Evolutionary conservation across 768 basidiomycete species (phyloP), one percentile per base, ranked within the genome.

Genomic region (Boletus rubropictus): DNA sequence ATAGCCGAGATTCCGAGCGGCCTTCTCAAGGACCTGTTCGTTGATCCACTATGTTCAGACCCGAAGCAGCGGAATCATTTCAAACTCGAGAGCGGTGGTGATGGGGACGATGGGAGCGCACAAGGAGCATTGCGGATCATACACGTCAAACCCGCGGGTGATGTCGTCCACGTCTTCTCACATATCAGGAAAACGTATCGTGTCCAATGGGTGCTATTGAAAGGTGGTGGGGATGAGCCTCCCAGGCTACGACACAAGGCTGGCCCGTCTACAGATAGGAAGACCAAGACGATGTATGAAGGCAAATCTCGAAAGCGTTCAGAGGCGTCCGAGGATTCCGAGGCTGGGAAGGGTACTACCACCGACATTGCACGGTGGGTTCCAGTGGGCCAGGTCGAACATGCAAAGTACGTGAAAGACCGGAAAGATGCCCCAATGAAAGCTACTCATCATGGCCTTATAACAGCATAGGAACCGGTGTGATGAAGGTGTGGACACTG

Each of bases 121-220:
- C 44, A 45, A 12, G 53, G 36, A 1, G 28, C 34, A 27, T 39
- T 60, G 17, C 67, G 62, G 15, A 72, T 86, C 18, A 55, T 67
- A 32, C 67, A 72, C 48, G 69, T 82, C 44, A 67, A 69, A 47
- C 69, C 75, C 17, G 79, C 72, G 18, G 83, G 84, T 10, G 77
- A 84, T 49, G 80, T 94, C 31, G 48, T 82, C 3, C 92, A 95
- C 59, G 70, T 90, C 39, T 96, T 96, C 67, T 91, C 89, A 8
- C 93, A 97, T 62, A 88, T 94, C 60, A 81, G 73, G 57, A 91
- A 93, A 71, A 92, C 87, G 11, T 94, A 87, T 61, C 76, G 81
- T 48, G 74, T 79, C 15, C 80, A 83, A 53, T 87, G 85, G 84
- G 79, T 85, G 29, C 51, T 84, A 22, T 52, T 89, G 34, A 73